Base-by-base conservation (phyloP, 164 flowering plant species). In the Piper longum region DNA sequence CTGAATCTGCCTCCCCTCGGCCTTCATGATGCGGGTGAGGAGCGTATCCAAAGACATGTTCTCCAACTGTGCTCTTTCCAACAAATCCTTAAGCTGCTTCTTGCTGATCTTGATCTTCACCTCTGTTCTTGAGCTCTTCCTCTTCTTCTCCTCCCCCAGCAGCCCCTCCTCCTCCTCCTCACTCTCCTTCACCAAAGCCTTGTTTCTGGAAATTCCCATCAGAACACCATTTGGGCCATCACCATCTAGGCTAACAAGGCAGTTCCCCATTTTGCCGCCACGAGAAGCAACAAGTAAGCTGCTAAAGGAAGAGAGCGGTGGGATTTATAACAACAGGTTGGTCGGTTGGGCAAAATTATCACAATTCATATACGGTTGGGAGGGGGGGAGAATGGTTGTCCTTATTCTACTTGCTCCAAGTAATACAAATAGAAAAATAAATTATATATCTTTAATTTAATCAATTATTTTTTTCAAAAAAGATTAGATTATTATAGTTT, bases 81-180 rank as follows among this genome's bases (percentile, higher is more conserved):
- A 9, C 52, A 62, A 16, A 8, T 62, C 64, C 64, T 62, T 55
- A 39, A 62, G 19, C 64, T 62, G 64, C 64, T 62, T 62, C 64
- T 45, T 43, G 19, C 19, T 62, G 52, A 62, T 62, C 55, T 62
- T 62, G 55, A 62, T 62, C 64, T 62, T 62, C 54, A 62, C 64
- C 64, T 62, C 64, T 18, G 64, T 43, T 18, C 55, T 17, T 8
- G 54, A 7, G 16, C 17, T 55, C 6, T 14, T 45, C 41, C 13
- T 14, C 39, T 43, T 62, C 54, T 62, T 14, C 4, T 42, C 55
- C 9, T 7, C 54, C 54, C 36, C 36, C 36, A 62, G 9, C 36
- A 6, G 7, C 12, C 36, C 36, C 36, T n/a, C 26, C 55, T 62
- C 54, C 54, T 61, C 54, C 45, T 42, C 62, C 7, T 3, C 48